A percentile compares a stretch with the other conserved stretches of the same genome.
These are phyloP conservation scores for Podospora australis DNA, from an alignment of 495 filamentous ascomycete genomes.

Conservation along the genomic window DNA sequence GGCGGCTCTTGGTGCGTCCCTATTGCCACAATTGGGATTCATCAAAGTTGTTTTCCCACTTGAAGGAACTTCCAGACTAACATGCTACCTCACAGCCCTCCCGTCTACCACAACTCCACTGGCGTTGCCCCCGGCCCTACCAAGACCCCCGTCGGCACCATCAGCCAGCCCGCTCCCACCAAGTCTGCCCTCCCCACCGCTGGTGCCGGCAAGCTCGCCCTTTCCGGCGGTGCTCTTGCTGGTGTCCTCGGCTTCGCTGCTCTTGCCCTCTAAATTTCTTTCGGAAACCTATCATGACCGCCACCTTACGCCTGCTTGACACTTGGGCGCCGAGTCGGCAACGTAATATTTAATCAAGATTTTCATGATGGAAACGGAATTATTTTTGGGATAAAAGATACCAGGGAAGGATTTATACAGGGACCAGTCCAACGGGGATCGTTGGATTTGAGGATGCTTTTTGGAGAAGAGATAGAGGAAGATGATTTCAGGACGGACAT, in stretches of 20 bases:
- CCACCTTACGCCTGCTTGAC: background rate
- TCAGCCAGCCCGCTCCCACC: constrained; percentile 28
- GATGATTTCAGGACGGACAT: too few relatives aligned
- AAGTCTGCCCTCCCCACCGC: constrained; percentile 40
- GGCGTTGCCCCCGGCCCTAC: constrained; percentile 24
- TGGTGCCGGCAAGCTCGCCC: constrained; percentile 58
- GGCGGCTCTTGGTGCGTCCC: constrained; percentile 60
- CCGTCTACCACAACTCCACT: constrained; percentile 29
- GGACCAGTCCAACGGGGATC: too few relatives aligned
- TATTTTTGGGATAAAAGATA: background rate
- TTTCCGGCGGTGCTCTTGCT: constrained; percentile 65
- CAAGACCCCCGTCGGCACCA: constrained; percentile 26
- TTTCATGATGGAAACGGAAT: constrained; percentile 1
- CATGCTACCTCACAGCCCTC: constrained; percentile 7
- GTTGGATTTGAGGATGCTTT: too few relatives aligned
- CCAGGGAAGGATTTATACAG: background rate
- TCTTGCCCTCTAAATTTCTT: constrained; percentile 61
- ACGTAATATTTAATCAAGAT: constrained; percentile 3
- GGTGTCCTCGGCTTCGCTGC: constrained; percentile 69
- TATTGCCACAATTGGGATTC: background rate
- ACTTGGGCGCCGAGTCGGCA: background rate
- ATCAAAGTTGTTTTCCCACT: background rate
- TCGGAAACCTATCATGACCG: constrained; percentile 1
- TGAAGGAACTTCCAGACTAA: constrained; percentile 2
- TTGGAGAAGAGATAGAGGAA: too few relatives aligned